phyloP scores from a whole-genome alignment of 768 basidiomycete species.

The Crepidotus variabilis region DNA sequence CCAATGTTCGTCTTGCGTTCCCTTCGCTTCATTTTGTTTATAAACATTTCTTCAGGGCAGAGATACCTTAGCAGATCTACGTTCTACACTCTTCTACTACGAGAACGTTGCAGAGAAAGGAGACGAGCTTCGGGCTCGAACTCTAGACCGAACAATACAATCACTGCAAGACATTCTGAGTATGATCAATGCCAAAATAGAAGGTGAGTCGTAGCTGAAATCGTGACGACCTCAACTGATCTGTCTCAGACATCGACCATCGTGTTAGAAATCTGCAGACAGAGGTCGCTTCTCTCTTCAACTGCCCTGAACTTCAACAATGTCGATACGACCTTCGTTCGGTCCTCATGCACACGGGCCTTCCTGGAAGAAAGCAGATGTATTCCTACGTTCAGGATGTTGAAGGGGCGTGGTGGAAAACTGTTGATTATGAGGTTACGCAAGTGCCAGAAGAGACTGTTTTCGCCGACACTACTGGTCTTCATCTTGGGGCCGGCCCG shows the following conservation, averaged over 20 bases:
- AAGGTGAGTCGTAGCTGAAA: slow-evolving; percentile 36
- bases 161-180: slow-evolving; percentile 53
- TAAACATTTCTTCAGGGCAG: slow-evolving; percentile 38
- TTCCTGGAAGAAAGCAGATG: slow-evolving; percentile 72
- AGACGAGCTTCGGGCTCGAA: slow-evolving; percentile 42
- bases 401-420: slow-evolving; percentile 77
- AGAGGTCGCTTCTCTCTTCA: slow-evolving; percentile 44
- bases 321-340: slow-evolving; percentile 74
- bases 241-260: slow-evolving; percentile 46
- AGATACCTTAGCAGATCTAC: slow-evolving; percentile 61
- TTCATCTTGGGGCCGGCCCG: slow-evolving; percentile 75
- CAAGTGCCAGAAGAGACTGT: slow-evolving; percentile 71
- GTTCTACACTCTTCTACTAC: slow-evolving; percentile 64
- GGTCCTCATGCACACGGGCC: slow-evolving; percentile 74
- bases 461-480: slow-evolving; percentile 62
- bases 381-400: slow-evolving; percentile 72
- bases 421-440: slow-evolving; percentile 62
- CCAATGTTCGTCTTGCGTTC: slow-evolving; percentile 45
- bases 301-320: slow-evolving; percentile 63
- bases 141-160: slow-evolving; percentile 37
- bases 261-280: slow-evolving; percentile 41
- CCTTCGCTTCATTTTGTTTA: not conserved
- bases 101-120: slow-evolving; percentile 56
- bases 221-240: not conserved
- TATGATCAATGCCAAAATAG: slow-evolving; percentile 48